Evolutionary conservation across 129 eudicot species (phyloP).

Genomic region (Flaveria linearis): DNA sequence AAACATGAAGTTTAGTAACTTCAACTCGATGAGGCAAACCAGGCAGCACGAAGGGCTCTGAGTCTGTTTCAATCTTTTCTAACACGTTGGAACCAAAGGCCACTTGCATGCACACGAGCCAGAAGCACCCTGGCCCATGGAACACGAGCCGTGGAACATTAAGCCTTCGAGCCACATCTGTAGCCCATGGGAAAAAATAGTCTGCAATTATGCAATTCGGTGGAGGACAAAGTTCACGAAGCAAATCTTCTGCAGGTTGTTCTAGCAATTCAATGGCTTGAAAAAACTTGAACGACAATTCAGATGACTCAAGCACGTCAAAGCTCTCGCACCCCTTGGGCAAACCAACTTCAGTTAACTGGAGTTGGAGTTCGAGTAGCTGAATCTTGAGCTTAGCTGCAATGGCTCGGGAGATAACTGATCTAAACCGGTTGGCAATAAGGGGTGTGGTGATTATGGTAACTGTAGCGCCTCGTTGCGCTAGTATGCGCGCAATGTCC

Average conservation of each 20-base stretch:
- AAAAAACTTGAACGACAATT: constrained; percentile 13
- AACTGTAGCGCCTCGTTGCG: constrained; percentile 32
- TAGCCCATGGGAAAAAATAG: constrained; percentile 42
- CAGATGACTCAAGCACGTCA: constrained; percentile 32
- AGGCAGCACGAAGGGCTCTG: constrained; percentile 39
- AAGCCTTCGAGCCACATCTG: constrained; percentile 36
- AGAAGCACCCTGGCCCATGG: constrained; percentile 48
- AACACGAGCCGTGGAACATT: constrained; percentile 49
- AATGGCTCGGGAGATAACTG: constrained; percentile 27
- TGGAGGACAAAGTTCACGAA: constrained; percentile 29
- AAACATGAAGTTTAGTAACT: constrained; percentile 33
- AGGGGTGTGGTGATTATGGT: constrained; percentile 49
- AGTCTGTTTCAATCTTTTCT: constrained; percentile 14
- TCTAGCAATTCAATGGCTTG: constrained; percentile 37
- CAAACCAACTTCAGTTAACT: constrained; percentile 38
- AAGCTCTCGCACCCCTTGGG: constrained; percentile 43
- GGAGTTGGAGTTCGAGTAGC: constrained; percentile 32
- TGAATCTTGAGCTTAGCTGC: constrained; percentile 36
- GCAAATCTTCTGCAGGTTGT: constrained; percentile 31
- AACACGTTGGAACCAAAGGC: background rate
- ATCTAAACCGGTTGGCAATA: constrained; percentile 29
- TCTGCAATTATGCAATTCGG: constrained; percentile 56
- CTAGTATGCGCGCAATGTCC: constrained; percentile 44
- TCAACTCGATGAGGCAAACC: constrained; percentile 36
- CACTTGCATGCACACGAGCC: constrained; percentile 23